phyloP scores from a whole-genome alignment of 257 asterid genomes.

The Solanum bulbocastanum region DNA sequence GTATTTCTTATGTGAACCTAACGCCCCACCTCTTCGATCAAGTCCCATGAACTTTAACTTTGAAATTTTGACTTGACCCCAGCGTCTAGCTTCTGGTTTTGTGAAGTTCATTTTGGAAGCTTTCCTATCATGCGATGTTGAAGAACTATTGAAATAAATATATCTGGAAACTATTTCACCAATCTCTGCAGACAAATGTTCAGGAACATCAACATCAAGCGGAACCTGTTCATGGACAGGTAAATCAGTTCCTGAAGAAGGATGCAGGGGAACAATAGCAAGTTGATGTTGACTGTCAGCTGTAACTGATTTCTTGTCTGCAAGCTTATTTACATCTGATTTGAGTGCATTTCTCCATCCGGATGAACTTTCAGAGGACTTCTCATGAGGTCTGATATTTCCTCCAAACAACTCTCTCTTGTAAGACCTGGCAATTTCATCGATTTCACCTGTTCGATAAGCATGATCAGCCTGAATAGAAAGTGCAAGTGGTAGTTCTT shows the following conservation, averaged over 20 bases:
- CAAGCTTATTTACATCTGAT: constrained; percentile 7
- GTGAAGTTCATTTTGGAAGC: constrained; percentile 24
- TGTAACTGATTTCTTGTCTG: background rate
- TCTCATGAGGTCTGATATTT: constrained; percentile 4
- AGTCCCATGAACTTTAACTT: constrained; percentile 37
- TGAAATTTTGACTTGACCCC: constrained; percentile 18
- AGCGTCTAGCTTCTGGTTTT: background rate
- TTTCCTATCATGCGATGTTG: constrained; percentile 33
- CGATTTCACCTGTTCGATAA: constrained; percentile 18
- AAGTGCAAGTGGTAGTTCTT: constrained; percentile 36
- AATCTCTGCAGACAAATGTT: constrained; percentile 28
- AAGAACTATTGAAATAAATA: constrained; percentile 40
- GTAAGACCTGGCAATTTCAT: constrained; percentile 6
- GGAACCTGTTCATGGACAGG: constrained; percentile 15
- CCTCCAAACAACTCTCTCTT: constrained; percentile 7
- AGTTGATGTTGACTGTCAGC: constrained; percentile 13
- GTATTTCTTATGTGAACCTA: constrained; percentile 18
- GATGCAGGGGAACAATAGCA: constrained; percentile 17
- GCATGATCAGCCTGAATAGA: constrained; percentile 74
- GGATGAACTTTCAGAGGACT: constrained; percentile 4
- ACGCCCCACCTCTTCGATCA: constrained; percentile 27
- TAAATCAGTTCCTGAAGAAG: constrained; percentile 14
- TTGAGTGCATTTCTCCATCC: constrained; percentile 8
- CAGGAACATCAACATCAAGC: constrained; percentile 20
- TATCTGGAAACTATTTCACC: constrained; percentile 46